Evolutionary conservation across 1,284 basidiomycete species (phyloP), one percentile per base, ranked within the genome.

Genomic region (Coriolopsis trogii): DNA sequence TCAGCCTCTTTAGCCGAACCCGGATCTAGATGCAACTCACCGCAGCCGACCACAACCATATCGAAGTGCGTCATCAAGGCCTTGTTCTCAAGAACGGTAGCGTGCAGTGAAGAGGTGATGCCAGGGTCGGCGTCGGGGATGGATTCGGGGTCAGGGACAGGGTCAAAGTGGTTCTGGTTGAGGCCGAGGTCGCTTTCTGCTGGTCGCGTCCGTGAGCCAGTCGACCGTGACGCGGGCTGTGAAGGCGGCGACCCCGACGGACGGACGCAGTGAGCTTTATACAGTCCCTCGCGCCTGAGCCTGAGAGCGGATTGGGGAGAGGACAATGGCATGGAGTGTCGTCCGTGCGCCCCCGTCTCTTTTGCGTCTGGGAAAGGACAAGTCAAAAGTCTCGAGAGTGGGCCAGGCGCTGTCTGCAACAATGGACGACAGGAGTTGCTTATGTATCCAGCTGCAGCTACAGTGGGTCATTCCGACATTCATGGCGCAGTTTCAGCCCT

Each of bases 1-100:
- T 30, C 4, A 46, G 23, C 26, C 25, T n/a, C n/a, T n/a, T n/a
- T 34, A 33, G 34, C 40, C 12, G 37, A 38, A n/a, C 25, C 20
- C 23, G 30, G 28, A 41, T 16, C 12, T 15, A 29, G 24, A 29
- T 25, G 10, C 15, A 21, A 58, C 66, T 46, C 46, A 69, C 67
- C 89, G 53, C 82, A 80, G 57, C 89, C 89, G 21, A 91, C 80
- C 58, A 87, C 86, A 50, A 90, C 70, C 57, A 91, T 61, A 66
- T 89, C 84, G 66, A 90, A 90, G 49, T 76, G 67, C 53, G 77
- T 71, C 67, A 69, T 73, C 10, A n/a, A 28, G 16, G 36, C 37
- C 29, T 21, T 34, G 31, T 15, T 25, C 36, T 24, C 26, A 28
- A 26, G 34, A n/a, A 40, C 2, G 21, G 31, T 36, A 16, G 38